phyloP scores from a whole-genome alignment of 306 rosid genomes.

The Casuarina glauca region DNA sequence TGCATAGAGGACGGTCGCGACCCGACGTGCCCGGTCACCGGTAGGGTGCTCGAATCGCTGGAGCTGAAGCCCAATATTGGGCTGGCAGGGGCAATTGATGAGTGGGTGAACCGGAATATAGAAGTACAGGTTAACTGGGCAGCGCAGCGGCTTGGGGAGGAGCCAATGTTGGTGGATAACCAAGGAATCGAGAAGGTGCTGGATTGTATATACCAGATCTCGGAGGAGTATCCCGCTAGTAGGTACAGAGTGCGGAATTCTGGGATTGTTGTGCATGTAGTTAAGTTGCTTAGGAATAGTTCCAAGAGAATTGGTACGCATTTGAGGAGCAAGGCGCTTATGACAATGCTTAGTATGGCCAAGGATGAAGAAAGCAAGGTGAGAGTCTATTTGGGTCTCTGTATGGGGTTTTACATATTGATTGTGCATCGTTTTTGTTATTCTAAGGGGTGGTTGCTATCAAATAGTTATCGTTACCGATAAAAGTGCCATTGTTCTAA shows the following conservation, averaged over 20 bases:
- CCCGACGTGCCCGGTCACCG: conserved; percentile 54
- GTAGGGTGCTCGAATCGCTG: conserved; percentile 38
- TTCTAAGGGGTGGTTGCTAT: neutral
- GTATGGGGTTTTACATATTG: neutral
- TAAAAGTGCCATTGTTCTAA: too few species aligned
- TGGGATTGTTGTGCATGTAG: conserved; percentile 37
- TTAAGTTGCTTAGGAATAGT: conserved; percentile 44
- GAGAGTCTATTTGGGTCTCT: neutral
- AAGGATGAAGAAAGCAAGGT: conserved; percentile 71
- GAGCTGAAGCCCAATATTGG: conserved; percentile 56
- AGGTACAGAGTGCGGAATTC: conserved; percentile 45
- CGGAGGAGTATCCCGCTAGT: conserved; percentile 47
- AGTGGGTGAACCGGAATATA: conserved; percentile 47
- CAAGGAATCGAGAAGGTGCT: conserved; percentile 26
- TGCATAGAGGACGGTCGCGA: conserved; percentile 46
- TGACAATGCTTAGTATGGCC: conserved; percentile 47
- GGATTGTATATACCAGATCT: conserved; percentile 37
- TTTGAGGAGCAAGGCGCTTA: conserved; percentile 53
- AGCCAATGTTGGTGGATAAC: conserved; percentile 30
- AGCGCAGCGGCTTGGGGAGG: conserved; percentile 31
- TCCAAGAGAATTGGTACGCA: conserved; percentile 48
- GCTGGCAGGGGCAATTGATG: conserved; percentile 54
- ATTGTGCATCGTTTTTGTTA: neutral
- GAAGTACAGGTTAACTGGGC: conserved; percentile 40
- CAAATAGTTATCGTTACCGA: too few species aligned